These are phyloP conservation scores for Zelonia costaricensis DNA, from an alignment of 208 protist species.

Conservation along the genomic window DNA sequence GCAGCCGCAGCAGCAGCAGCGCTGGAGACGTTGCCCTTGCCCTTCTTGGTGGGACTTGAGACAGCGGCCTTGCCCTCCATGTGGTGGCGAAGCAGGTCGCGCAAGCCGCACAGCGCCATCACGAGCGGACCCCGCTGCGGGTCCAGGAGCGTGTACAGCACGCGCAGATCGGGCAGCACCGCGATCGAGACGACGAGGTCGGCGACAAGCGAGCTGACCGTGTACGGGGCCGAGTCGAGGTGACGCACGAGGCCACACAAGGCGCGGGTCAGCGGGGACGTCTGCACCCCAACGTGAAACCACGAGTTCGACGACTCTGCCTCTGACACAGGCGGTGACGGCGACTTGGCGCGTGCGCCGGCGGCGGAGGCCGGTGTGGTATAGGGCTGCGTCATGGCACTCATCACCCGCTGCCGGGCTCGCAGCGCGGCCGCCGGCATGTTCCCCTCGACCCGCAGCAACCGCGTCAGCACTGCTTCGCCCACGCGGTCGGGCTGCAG, in stretches of 20 bases:
- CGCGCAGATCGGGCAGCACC: constrained; percentile 65
- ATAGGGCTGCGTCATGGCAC: constrained; percentile 4
- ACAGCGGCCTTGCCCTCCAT: constrained; percentile 23
- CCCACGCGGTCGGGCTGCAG: constrained; percentile 35
- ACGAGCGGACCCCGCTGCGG: constrained; percentile 46
- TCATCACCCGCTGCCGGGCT: constrained; percentile 23
- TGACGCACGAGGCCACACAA: constrained; percentile 51
- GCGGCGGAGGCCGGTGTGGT: background rate
- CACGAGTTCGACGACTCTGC: constrained; percentile 32
- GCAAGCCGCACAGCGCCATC: constrained; percentile 38
- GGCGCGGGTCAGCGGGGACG: constrained; percentile 30
- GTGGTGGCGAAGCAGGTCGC: constrained; percentile 17
- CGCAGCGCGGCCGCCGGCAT: constrained; percentile 31
- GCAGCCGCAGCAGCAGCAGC: constrained; percentile 30
- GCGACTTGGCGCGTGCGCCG: background rate
- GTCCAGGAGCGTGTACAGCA: constrained; percentile 72
- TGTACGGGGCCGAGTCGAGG: constrained; percentile 39
- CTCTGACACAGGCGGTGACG: background rate
- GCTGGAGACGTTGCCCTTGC: constrained; percentile 24
- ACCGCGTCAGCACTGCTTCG: constrained; percentile 47
- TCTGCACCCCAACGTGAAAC: constrained; percentile 49
- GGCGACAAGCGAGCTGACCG: constrained; percentile 46
- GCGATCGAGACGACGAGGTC: constrained; percentile 49
- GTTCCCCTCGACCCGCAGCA: constrained; percentile 64
- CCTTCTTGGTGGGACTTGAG: constrained; percentile 33